Evolutionary conservation across 306 rosid species (phyloP), one percentile per base, ranked within the genome.

Genomic region (Cucurbita moschata): DNA sequence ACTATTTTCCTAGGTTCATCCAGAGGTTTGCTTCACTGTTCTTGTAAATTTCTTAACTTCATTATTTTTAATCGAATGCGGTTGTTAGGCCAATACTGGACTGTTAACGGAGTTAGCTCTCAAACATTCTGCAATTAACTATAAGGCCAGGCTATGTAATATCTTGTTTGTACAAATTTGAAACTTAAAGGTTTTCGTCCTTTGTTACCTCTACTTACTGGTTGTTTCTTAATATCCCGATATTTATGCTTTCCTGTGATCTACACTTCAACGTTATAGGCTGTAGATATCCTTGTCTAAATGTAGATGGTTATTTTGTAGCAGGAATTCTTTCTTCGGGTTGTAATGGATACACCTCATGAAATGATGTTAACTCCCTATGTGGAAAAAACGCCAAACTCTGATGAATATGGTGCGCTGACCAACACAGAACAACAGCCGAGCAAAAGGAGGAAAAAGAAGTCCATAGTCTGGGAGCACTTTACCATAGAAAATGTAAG

Each of bases 391-490:
- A 39, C 44, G 23, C 43, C 47, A 19, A 69, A 35, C 35, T 57
- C 60, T 14, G 76, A 76, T 65, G 83, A 47, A 15, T 62, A 77
- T 23, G 71, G 71, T 75, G 80, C 54, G 26, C 57, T 69, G 67
- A 62, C 47, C 55, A 72, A 74, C 55, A 80, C 86, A 10, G 96
- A 90, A 42, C 79, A 87, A 19, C 98, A 85, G 84, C 97, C 97
- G 39, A 81, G 42, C 82, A 90, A 89, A 86, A 83, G 95, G 76
- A 86, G 97, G 83, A 94, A 87, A 81, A 94, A 84, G 87, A 89
- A 89, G 83, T 94, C 97, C 21, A 59, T 85, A n/a, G 98, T 94
- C 56, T 94, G 97, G 98, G 97, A 90, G 77, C 95, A 94, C 82
- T 94, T 94, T 79, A 90, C 97, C 38, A 89, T 94, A 65, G 98